Conservation (phyloP, 306 rosid species). For the Arachis stenosperma region DNA sequence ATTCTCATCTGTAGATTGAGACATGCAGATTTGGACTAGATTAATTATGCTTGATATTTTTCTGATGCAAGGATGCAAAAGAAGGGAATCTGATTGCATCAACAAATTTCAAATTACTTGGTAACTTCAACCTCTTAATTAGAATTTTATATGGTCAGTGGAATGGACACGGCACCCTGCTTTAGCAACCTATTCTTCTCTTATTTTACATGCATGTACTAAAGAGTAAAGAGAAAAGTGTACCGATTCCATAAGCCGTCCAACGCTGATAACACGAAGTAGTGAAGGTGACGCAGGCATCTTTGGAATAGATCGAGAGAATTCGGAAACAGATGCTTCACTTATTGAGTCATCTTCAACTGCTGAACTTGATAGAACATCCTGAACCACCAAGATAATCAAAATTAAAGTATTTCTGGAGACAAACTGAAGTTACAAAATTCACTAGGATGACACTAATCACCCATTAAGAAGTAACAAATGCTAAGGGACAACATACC, state of each 20-base stretch:
- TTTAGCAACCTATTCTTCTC: not conserved
- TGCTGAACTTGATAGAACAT: constrained; percentile 60
- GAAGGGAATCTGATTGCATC: not conserved
- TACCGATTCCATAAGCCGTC: constrained; percentile 96
- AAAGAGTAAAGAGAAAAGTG: constrained; percentile 4
- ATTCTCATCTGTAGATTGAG: not conserved
- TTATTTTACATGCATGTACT: not conserved
- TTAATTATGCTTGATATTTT: not conserved
- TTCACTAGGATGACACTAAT: not conserved
- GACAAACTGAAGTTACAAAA: too few species aligned
- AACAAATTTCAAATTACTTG: not conserved
- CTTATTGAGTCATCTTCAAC: constrained; percentile 79
- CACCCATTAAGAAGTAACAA: not conserved
- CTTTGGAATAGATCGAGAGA: constrained; percentile 71
- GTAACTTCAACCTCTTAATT: not conserved
- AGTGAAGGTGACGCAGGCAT: constrained; percentile 61
- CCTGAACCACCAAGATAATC: constrained; percentile 52
- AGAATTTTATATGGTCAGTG: not conserved
- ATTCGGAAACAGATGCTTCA: constrained; percentile 78
- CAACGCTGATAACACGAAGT: constrained; percentile 76
- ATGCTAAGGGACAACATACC: constrained; percentile 34
- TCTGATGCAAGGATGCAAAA: not conserved
- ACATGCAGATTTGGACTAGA: too few species aligned
- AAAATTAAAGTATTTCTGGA: not conserved
- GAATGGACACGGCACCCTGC: not conserved